Evolutionary conservation across 2,329 filamentous ascomycete genomes (phyloP).

Genomic region (Verticillium albo-atrum): DNA sequence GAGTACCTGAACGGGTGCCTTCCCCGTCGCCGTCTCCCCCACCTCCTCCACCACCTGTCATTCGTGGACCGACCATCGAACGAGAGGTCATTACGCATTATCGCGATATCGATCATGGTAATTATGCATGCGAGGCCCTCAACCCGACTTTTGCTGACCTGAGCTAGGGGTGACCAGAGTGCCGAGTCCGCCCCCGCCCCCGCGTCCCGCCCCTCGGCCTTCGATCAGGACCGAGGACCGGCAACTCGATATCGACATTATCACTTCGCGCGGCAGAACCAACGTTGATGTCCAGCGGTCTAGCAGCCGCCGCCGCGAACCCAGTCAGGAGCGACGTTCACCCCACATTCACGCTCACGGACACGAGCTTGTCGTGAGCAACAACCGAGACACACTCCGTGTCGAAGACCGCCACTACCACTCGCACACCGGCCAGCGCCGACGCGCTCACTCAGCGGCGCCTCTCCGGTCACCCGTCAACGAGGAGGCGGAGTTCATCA

Average conservation of each 20-base stretch:
- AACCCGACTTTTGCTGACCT: conserved; percentile 1
- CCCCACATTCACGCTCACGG: conserved; percentile 40
- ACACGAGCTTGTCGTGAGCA: conserved; percentile 63
- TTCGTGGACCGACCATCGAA: conserved; percentile 75
- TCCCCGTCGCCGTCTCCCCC: conserved; percentile 50
- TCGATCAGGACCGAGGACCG: conserved; percentile 39
- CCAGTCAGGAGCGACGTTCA: conserved; percentile 33
- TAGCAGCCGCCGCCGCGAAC: conserved; percentile 26
- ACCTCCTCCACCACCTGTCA: conserved; percentile 58
- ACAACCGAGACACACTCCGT: conserved; percentile 44
- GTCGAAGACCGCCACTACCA: conserved; percentile 35
- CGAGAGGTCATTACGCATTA: conserved; percentile 89
- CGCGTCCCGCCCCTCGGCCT: conserved; percentile 42
- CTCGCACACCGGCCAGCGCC: conserved; percentile 32
- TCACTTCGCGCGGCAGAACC: conserved; percentile 47
- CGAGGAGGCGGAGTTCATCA: conserved; percentile 62
- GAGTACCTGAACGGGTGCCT: conserved; percentile 30
- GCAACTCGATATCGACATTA: conserved; percentile 60
- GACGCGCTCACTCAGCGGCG: conserved; percentile 48
- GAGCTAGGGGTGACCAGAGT: conserved; percentile 41
- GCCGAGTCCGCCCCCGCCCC: conserved; percentile 43
- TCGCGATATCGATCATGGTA: conserved; percentile 81
- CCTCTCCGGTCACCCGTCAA: conserved; percentile 36
- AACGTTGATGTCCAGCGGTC: conserved; percentile 52
- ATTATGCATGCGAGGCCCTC: conserved; percentile 20